These are phyloP conservation scores for Actinomortierella ambigua DNA, from an alignment of 371 early-diverging fungal species.

Conservation along the genomic window DNA sequence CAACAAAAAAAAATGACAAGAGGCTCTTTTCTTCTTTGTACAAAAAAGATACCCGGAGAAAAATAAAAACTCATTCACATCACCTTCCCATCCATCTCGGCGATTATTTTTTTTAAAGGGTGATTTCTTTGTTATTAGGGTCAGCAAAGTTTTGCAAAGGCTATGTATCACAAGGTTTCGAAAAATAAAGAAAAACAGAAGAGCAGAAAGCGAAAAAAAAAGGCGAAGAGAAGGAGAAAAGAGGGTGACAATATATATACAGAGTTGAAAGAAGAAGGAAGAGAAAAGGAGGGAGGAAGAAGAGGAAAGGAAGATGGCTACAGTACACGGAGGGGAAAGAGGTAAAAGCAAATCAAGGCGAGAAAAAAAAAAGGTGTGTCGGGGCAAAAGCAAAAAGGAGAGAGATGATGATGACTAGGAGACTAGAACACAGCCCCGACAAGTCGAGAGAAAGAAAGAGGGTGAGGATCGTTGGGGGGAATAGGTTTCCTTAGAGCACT, in stretches of 20 bases:
- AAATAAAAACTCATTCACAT: too few species aligned
- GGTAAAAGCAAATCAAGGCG: slow-evolving; percentile 5
- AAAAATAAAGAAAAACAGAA: too few species aligned
- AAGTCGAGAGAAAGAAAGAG: neutral
- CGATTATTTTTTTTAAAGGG: too few species aligned
- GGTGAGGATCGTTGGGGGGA: neutral
- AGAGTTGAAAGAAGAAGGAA: neutral
- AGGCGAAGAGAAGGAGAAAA: too few species aligned
- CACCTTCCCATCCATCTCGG: too few species aligned
- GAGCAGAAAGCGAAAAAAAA: too few species aligned
- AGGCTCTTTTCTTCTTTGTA: too few species aligned
- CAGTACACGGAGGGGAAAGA: neutral
- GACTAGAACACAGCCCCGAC: slow-evolving; percentile 1
- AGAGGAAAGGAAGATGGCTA: neutral
- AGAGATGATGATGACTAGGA: neutral
- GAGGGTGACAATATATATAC: neutral
- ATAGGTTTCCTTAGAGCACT: slow-evolving; percentile 3
- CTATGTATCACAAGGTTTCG: too few species aligned
- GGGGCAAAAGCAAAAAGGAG: slow-evolving; percentile 7
- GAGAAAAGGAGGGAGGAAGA: neutral
- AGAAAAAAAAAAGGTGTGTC: slow-evolving; percentile 4
- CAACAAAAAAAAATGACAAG: too few species aligned
- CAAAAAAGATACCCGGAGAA: too few species aligned
- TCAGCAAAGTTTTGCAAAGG: too few species aligned
- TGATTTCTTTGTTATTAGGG: too few species aligned